A percentile compares a stretch with the other conserved stretches of the same genome.
phyloP scores from a whole-genome alignment of 1,139 yeast species.

The Casaregolazyma suthepensis region DNA sequence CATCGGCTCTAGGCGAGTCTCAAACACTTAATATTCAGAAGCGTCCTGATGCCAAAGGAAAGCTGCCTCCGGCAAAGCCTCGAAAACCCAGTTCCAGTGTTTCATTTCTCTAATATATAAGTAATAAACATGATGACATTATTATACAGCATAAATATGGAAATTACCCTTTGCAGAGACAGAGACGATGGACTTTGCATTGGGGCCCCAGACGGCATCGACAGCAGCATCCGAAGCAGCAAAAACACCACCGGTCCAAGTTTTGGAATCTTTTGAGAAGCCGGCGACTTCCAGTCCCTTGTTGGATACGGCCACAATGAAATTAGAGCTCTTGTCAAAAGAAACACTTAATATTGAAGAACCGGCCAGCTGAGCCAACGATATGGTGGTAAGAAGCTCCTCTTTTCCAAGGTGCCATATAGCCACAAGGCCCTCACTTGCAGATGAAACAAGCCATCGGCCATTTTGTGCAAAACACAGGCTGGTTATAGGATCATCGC shows the following conservation, averaged over 20 bases:
- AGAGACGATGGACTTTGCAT: slow-evolving; percentile 17
- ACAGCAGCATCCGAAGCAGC: slow-evolving; percentile 13
- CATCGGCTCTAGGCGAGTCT: slow-evolving; percentile 5
- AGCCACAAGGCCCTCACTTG: slow-evolving; percentile 18
- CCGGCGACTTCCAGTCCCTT: slow-evolving; percentile 20
- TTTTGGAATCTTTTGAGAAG: slow-evolving; percentile 17
- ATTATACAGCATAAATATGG: slow-evolving; percentile 13
- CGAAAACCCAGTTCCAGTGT: slow-evolving; percentile 15
- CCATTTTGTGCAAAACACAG: slow-evolving; percentile 62
- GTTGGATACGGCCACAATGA: slow-evolving; percentile 24
- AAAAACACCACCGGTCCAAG: slow-evolving; percentile 15
- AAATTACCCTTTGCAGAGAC: slow-evolving; percentile 21
- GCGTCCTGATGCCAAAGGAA: slow-evolving; percentile 5
- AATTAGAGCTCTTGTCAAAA: slow-evolving; percentile 41
- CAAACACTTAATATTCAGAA: slow-evolving; percentile 13
- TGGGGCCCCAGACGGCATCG: slow-evolving; percentile 20
- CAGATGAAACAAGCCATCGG: slow-evolving; percentile 49
- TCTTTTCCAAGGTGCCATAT: slow-evolving; percentile 25
- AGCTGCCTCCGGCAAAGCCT: slow-evolving; percentile 14
- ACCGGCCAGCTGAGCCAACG: slow-evolving; percentile 16
- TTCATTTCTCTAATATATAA: neutral
- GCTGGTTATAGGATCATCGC: slow-evolving; percentile 29
- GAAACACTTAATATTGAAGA: slow-evolving; percentile 22
- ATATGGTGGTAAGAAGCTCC: slow-evolving; percentile 20
- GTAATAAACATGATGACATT: neutral